Conservation (phyloP, 345 rosid species). For the Corymbia maculata region DNA sequence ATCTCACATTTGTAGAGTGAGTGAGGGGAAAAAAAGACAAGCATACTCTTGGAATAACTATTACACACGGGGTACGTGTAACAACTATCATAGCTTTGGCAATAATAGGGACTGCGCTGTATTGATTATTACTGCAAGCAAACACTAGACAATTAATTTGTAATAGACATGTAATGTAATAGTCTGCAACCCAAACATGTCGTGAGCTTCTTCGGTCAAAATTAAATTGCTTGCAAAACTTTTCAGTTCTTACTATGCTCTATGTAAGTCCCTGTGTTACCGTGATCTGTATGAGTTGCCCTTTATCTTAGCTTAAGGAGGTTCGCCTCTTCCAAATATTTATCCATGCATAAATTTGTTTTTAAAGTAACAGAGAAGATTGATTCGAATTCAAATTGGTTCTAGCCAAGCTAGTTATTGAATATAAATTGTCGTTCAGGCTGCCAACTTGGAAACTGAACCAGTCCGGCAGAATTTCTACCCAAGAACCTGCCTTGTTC, state of each 20-base stretch:
- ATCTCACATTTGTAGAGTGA: no score
- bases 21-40: no score
- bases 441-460: not conserved
- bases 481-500: not conserved
- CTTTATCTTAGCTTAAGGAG: no score
- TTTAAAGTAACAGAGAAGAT: not conserved
- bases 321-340: no score
- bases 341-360: not conserved
- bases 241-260: no score
- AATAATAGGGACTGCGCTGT: no score
- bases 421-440: not conserved
- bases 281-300: no score
- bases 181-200: not conserved
- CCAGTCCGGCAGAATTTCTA: not conserved
- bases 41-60: not conserved
- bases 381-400: not conserved
- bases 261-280: no score
- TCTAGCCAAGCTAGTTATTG: not conserved
- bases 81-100: no score
- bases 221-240: not conserved
- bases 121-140: not conserved
- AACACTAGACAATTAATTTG: not conserved
- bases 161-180: not conserved
- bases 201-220: not conserved
- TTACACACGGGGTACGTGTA: not conserved